Conservation (phyloP, 1,139 yeast genomes). For the Saccharomycopsis phalli region DNA sequence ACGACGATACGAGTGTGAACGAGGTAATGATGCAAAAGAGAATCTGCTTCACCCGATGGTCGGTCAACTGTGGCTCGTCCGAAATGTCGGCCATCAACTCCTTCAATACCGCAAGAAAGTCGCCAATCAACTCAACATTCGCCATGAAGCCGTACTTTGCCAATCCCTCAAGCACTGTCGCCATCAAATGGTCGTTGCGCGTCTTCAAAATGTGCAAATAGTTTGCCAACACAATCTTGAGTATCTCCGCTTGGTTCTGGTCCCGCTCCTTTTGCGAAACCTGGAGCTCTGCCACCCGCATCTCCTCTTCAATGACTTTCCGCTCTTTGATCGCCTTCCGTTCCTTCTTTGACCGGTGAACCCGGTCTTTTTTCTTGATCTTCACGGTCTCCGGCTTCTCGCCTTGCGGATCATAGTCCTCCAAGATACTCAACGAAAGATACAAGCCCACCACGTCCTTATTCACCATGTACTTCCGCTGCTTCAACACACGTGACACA, state of each 20-base stretch:
- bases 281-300: conserved; percentile 78
- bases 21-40: conserved; percentile 83
- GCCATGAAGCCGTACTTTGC: conserved; percentile 89
- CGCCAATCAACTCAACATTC: conserved; percentile 86
- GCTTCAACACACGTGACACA: conserved; percentile 60
- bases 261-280: conserved; percentile 85
- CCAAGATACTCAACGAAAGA: conserved; percentile 54
- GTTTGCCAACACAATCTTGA: conserved; percentile 60
- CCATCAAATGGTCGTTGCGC: conserved; percentile 61
- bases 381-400: conserved; percentile 36
- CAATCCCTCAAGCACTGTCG: conserved; percentile 83
- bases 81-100: conserved; percentile 54
- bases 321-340: conserved; percentile 80
- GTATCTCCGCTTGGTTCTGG: conserved; percentile 71
- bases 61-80: conserved; percentile 29
- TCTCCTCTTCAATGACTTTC: conserved; percentile 80
- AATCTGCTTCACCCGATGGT: conserved; percentile 51
- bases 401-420: conserved; percentile 71
- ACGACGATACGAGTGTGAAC: conserved; percentile 70
- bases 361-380: conserved; percentile 74
- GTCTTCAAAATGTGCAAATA: conserved; percentile 71
- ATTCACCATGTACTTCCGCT: conserved; percentile 72
- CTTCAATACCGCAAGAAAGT: conserved; percentile 77
- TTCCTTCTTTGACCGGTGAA: conserved; percentile 81
- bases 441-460: conserved; percentile 73